Evolutionary conservation across 169 alveolate species (phyloP).

Genomic region (Plasmodium billcollinsi): DNA sequence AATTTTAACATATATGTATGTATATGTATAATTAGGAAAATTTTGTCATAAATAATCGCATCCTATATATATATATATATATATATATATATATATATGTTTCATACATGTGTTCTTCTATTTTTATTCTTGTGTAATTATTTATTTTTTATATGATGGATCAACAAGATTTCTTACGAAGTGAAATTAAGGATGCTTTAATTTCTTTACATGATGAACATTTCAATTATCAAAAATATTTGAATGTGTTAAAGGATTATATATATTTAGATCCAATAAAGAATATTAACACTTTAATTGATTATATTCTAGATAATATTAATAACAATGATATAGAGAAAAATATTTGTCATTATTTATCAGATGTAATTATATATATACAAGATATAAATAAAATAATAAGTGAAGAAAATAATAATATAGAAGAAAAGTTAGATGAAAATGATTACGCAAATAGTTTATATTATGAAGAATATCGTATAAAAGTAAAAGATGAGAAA

Average conservation of each 20-base stretch:
- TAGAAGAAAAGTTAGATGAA: slow-evolving; percentile 11
- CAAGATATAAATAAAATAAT: slow-evolving; percentile 27
- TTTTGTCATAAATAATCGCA: no score
- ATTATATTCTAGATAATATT: slow-evolving; percentile 26
- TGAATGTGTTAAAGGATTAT: slow-evolving; percentile 29
- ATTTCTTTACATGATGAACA: slow-evolving; percentile 40
- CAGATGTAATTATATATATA: slow-evolving; percentile 58
- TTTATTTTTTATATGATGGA: not conserved
- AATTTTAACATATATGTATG: no score
- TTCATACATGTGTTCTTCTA: not conserved
- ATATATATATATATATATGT: not conserved
- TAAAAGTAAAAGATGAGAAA: slow-evolving; percentile 41
- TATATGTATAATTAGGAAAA: no score
- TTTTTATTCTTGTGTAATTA: no score
- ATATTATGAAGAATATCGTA: slow-evolving; percentile 26
- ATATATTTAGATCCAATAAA: slow-evolving; percentile 37
- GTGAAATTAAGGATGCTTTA: slow-evolving; percentile 27
- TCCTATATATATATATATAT: not conserved
- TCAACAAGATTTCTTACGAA: not conserved
- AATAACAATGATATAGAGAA: slow-evolving; percentile 15
- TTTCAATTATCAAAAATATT: slow-evolving; percentile 19
- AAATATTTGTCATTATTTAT: slow-evolving; percentile 44
- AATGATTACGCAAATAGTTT: not conserved
- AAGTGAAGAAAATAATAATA: slow-evolving; percentile 4
- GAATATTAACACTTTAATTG: slow-evolving; percentile 17